Evolutionary conservation across 2,329 filamentous ascomycete species (phyloP), one percentile per base, ranked within the genome.

Genomic region (Bipolaris cookei): DNA sequence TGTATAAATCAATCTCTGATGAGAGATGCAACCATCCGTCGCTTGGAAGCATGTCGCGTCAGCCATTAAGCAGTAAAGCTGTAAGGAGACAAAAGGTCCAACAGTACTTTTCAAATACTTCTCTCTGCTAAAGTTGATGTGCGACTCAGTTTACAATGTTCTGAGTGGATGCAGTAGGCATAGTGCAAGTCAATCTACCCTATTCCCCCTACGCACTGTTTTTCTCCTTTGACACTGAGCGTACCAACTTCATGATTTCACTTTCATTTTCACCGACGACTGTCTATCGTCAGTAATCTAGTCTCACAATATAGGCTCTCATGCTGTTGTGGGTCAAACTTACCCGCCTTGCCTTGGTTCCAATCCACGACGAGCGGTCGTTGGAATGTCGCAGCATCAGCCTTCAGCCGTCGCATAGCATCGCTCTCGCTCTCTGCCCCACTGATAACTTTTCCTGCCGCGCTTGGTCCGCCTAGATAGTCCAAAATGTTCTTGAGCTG

Each of bases 281-380:
- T 84, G 61, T 23, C 23, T 6, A 18, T 10, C 3, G 54, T 67
- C 56, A 67, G 62, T 39, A 42, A 44, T 8, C n/a, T 25, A 53
- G 13, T 37, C 5, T n/a, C 45, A 5, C 20, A 6, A 13, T 3
- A 5, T 23, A 25, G 14, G 4, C 2, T 48, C 23, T 18, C 14
- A 28, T n/a, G 28, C 21, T 37, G 25, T n/a, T 5, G 5, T 20
- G 34, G 21, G 10, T 28, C 34, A 38, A 46, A 73, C 79, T 53
- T 76, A 79, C 90, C 82, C 44, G 88, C 94, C 76, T 87, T 90
- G 63, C 93, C 95, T 76, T 94, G 93, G 74, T 90, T 91, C 95
- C 95, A 98, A 76, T 98, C 94, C 50, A 98, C 94, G 80, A 95
- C 91, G 75, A 97, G 79, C 23, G 94, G 94, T 65, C 88, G 80